Evolutionary conservation across 78 protist genomes (phyloP).

Genomic region (Dictyostelium discoideum): DNA sequence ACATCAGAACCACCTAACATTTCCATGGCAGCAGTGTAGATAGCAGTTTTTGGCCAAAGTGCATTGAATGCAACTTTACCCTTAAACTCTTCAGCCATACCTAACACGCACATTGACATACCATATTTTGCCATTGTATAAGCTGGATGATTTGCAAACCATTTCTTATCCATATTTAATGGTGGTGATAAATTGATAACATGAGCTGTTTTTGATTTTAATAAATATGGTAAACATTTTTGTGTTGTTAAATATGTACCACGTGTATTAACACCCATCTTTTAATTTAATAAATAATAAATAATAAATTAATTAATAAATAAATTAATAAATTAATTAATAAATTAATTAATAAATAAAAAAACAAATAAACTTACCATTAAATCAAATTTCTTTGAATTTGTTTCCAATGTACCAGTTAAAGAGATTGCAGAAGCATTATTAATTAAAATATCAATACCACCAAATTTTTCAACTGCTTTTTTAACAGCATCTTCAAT

Average conservation of each 20-base stretch:
- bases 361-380: constrained; percentile 80
- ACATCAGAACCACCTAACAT: constrained; percentile 75
- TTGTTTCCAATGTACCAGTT: constrained; percentile 85
- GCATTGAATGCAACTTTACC: constrained; percentile 72
- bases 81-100: constrained; percentile 83
- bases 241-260: constrained; percentile 89
- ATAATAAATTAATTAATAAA: too few relatives aligned
- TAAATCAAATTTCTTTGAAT: constrained; percentile 86
- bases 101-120: constrained; percentile 91
- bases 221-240: constrained; percentile 87
- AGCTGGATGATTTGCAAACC: constrained; percentile 90
- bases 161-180: constrained; percentile 83
- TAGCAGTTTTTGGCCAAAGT: constrained; percentile 90
- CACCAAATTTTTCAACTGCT: constrained; percentile 88
- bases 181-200: constrained; percentile 91
- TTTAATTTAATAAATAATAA: not conserved
- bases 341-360: not conserved
- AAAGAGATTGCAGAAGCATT: constrained; percentile 92
- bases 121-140: constrained; percentile 94
- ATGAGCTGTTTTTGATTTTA: constrained; percentile 65
- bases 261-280: constrained; percentile 86
- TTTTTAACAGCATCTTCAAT: constrained; percentile 84
- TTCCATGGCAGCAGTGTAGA: constrained; percentile 89
- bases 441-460: constrained; percentile 92
- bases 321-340: too few relatives aligned